A percentile compares a stretch with the other conserved stretches of the same genome.
These are phyloP conservation scores for Candida adriatica DNA, from an alignment of 805 yeast species.

Conservation along the genomic window DNA sequence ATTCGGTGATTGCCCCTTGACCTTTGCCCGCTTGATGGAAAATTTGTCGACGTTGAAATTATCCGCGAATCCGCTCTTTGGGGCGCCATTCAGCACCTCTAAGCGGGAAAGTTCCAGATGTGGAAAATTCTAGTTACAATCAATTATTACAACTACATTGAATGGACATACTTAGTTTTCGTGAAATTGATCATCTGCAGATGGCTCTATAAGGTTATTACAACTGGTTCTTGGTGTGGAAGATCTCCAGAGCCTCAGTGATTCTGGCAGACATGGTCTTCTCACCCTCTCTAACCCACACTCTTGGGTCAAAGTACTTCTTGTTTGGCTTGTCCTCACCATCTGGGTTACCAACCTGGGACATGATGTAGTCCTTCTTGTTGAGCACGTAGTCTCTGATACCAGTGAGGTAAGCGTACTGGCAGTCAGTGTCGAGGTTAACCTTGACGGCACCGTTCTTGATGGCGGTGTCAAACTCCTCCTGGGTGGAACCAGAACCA, in stretches of 20 bases:
- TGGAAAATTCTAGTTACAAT: too few relatives aligned
- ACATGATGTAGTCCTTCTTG: constrained; percentile 90
- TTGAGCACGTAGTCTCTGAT: constrained; percentile 93
- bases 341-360: constrained; percentile 98
- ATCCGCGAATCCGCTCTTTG: constrained; percentile 4
- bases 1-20: too few relatives aligned
- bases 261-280: constrained; percentile 92
- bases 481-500: constrained; percentile 96
- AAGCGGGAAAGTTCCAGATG: too few relatives aligned
- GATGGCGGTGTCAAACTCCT: constrained; percentile 89
- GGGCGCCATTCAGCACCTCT: too few relatives aligned
- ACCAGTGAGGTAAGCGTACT: constrained; percentile 95
- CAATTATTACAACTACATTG: too few relatives aligned
- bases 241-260: constrained; percentile 72
- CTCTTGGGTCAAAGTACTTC: constrained; percentile 99
- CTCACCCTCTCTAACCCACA: constrained; percentile 99
- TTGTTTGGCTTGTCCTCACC: constrained; percentile 99
- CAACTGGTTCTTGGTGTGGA: constrained; percentile 71
- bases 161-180: too few relatives aligned
- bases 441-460: constrained; percentile 95
- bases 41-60: constrained; percentile 13
- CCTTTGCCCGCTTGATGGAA: too few relatives aligned
- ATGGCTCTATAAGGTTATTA: constrained; percentile 26
- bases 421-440: constrained; percentile 98
- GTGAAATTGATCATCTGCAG: too few relatives aligned